Percentiles rank a stretch among this genome's conserved stretches.
Conservation (phyloP, 805 yeast genomes). For the Ogataea siamensis region DNA sequence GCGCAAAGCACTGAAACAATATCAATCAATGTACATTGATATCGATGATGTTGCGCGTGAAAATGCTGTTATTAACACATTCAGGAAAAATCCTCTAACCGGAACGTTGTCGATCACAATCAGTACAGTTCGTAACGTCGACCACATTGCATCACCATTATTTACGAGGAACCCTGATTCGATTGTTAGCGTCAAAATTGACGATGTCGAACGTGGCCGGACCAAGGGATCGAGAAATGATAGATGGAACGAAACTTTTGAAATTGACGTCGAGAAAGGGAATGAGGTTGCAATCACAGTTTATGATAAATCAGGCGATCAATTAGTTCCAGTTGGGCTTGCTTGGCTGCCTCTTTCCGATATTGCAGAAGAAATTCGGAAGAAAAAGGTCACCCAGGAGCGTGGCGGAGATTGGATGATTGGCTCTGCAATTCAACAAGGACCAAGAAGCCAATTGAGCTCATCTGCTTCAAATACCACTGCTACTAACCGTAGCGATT, state of each 20-base stretch:
- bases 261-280: conserved; percentile 80
- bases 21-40: conserved; percentile 82
- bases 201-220: conserved; percentile 78
- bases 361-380: conserved; percentile 90
- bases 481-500: conserved; percentile 15
- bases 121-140: conserved; percentile 80
- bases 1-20: conserved; percentile 79
- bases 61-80: conserved; percentile 63
- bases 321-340: conserved; percentile 81
- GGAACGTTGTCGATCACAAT: conserved; percentile 78
- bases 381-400: conserved; percentile 77
- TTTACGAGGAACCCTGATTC: conserved; percentile 79
- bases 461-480: conserved; percentile 12
- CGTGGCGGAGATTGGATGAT: conserved; percentile 75
- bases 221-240: conserved; percentile 76
- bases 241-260: conserved; percentile 80
- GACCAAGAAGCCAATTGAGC: conserved; percentile 7
- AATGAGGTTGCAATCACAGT: conserved; percentile 88
- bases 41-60: conserved; percentile 66
- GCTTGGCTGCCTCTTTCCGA: conserved; percentile 90
- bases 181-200: conserved; percentile 73
- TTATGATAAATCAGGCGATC: conserved; percentile 71
- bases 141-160: conserved; percentile 85
- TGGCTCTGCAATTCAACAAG: conserved; percentile 55
- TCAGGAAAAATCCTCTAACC: conserved; percentile 77